phyloP scores from a whole-genome alignment of 2,329 filamentous ascomycete species.

The Lasiodiplodia hormozganensis region DNA sequence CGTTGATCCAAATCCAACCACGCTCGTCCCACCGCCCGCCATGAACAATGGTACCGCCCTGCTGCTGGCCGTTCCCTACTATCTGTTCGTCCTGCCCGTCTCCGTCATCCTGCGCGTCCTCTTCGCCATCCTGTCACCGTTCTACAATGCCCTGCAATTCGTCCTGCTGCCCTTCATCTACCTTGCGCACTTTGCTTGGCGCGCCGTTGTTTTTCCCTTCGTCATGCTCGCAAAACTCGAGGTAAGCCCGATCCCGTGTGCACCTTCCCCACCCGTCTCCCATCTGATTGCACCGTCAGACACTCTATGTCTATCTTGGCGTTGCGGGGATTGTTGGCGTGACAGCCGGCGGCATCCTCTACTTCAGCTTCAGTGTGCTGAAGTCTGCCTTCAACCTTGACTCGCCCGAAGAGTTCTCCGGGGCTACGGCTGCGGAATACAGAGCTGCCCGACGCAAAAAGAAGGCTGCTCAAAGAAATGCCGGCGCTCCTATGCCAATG shows the following conservation, averaged over 20 bases:
- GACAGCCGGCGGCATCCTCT: slow-evolving; percentile 65
- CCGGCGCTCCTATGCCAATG: background rate
- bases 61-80: slow-evolving; percentile 43
- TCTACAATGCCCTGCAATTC: slow-evolving; percentile 56
- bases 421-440: slow-evolving; percentile 41
- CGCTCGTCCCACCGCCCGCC: slow-evolving; percentile 23
- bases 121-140: slow-evolving; percentile 52
- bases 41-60: slow-evolving; percentile 43
- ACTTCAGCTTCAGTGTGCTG: slow-evolving; percentile 63
- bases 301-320: slow-evolving; percentile 65
- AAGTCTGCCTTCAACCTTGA: slow-evolving; percentile 21
- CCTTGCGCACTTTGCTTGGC: slow-evolving; percentile 52
- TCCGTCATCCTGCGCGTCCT: slow-evolving; percentile 48
- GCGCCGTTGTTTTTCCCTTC: slow-evolving; percentile 56
- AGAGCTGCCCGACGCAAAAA: slow-evolving; percentile 39
- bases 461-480: slow-evolving; percentile 28
- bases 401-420: background rate
- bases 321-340: slow-evolving; percentile 73
- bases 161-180: slow-evolving; percentile 59
- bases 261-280: background rate
- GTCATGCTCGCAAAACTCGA: slow-evolving; percentile 61
- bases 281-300: slow-evolving; percentile 40
- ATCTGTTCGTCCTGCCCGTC: slow-evolving; percentile 48
- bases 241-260: slow-evolving; percentile 48
- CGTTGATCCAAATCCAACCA: slow-evolving; percentile 4